These are phyloP conservation scores for Boletus reticulatus DNA, from an alignment of 768 basidiomycete species.

Conservation along the genomic window DNA sequence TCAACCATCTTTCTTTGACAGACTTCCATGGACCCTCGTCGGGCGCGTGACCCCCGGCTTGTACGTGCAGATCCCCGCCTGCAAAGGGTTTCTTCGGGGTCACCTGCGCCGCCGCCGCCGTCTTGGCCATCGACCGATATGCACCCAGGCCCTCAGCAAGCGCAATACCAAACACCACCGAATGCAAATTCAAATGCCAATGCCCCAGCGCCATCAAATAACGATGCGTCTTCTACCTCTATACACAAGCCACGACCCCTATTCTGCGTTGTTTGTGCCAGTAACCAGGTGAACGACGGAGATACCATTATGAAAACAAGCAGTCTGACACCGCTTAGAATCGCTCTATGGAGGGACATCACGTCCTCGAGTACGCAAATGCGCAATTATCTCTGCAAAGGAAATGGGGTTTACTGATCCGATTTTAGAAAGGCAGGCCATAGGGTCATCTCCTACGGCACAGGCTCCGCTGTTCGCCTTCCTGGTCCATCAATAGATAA, in stretches of 20 bases:
- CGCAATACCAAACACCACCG: slow-evolving; percentile 14
- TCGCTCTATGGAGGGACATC: slow-evolving; percentile 97
- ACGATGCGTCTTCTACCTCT: slow-evolving; percentile 13
- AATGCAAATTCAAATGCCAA: slow-evolving; percentile 5
- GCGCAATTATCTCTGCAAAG: slow-evolving; percentile 31
- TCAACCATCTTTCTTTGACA: slow-evolving; percentile 12
- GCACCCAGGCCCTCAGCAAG: slow-evolving; percentile 11
- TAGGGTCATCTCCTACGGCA: slow-evolving; percentile 91
- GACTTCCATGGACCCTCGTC: slow-evolving; percentile 69
- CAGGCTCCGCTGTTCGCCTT: slow-evolving; percentile 94
- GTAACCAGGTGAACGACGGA: slow-evolving; percentile 72
- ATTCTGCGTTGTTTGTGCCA: slow-evolving; percentile 99
- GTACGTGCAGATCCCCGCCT: slow-evolving; percentile 67
- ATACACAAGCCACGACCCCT: slow-evolving; percentile 69
- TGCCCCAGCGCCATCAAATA: not conserved
- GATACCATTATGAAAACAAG: not conserved
- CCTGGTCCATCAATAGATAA: slow-evolving; percentile 97
- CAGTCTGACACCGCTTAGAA: slow-evolving; percentile 53
- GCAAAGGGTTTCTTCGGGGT: slow-evolving; percentile 45
- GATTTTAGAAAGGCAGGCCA: slow-evolving; percentile 83
- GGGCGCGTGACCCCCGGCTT: slow-evolving; percentile 78
- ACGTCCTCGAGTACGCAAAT: slow-evolving; percentile 74
- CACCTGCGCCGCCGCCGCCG: slow-evolving; percentile 32
- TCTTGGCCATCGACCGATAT: slow-evolving; percentile 23
- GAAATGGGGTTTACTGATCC: slow-evolving; percentile 4